Evolutionary conservation across 164 flowering plant genomes (phyloP).

Genomic region (Vitis cinerea): DNA sequence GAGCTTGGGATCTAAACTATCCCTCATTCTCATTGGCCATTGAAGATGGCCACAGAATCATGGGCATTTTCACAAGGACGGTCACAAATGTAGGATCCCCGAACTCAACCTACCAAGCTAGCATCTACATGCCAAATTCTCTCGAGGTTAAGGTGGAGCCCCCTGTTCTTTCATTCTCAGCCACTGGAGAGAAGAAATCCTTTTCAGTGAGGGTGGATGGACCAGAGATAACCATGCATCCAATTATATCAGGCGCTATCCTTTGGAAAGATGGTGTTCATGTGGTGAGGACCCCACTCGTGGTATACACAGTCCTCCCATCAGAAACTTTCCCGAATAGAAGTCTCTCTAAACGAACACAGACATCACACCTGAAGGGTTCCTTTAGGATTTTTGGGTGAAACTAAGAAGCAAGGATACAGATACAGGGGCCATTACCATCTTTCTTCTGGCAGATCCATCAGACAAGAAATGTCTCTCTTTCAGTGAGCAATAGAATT

Average conservation of each 20-base stretch:
- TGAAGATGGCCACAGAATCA: slow-evolving; percentile 3
- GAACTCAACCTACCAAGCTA: slow-evolving; percentile 9
- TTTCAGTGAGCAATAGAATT: too few relatives aligned
- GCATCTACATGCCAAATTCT: background rate
- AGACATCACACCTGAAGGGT: too few relatives aligned
- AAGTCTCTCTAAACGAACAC: too few relatives aligned
- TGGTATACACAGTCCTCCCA: slow-evolving; percentile 5
- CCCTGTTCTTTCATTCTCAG: slow-evolving; percentile 2
- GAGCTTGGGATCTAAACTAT: slow-evolving; percentile 9
- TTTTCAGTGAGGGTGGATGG: slow-evolving; percentile 1
- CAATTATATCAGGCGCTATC: slow-evolving; percentile 6
- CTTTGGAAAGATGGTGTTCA: background rate
- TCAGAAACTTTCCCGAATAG: background rate
- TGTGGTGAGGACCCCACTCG: slow-evolving; percentile 3
- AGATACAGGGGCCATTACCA: too few relatives aligned
- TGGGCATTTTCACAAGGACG: slow-evolving; percentile 7
- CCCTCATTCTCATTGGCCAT: slow-evolving; percentile 8
- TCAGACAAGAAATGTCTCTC: too few relatives aligned
- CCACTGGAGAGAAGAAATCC: slow-evolving; percentile 6
- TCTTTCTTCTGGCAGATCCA: too few relatives aligned
- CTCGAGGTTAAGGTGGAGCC: background rate
- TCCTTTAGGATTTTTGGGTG: too few relatives aligned
- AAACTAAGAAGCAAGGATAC: too few relatives aligned
- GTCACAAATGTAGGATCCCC: slow-evolving; percentile 9
- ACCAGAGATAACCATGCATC: slow-evolving; percentile 1